Base-by-base conservation (phyloP, 345 rosid species). In the Psidium friedrichsthalianum region DNA sequence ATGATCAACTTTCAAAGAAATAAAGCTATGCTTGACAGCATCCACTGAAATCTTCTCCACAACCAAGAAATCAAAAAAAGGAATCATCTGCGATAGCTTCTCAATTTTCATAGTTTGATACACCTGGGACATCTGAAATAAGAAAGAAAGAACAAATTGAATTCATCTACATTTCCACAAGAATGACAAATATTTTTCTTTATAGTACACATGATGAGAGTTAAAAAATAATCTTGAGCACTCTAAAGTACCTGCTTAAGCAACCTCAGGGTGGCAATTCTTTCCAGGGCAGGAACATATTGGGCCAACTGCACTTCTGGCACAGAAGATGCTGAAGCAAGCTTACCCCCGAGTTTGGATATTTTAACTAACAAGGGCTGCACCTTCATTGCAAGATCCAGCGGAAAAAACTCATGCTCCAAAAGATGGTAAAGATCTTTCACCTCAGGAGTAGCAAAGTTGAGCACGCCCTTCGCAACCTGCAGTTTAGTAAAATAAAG, bases 381-480 rank as follows among this genome's bases (percentile, higher is more conserved):
- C 76, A 92, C 90, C 91, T 93, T 98, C 44, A 93, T 89, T 14
- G 96, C 95, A 85, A 95, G 95, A 91, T 96, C 99, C 47, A 96
- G 88, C 16, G 99, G 98, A 57, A 93, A 92, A 90, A 94, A 95
- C 76, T 96, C 99, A 83, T 95, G 95, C 92, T 98, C 99, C 85
- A 98, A 87, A 85, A 96, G 91, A 92, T 94, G 92, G 90, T 94
- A 96, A 57, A 98, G 95, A 88, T 98, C 99, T 88, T 98, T 98
- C 49, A 95, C 99, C 89, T 98, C 99, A 89, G 93, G 99, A n/a
- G 93, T 93, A 6, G 94, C 99, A 93, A 98, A 98, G 89, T 95
- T 94, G 88, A 96, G 86, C 27, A 96, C 98, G 85, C 99, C 99
- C 88, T 93, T 96, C 42, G 95, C 90, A 25, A 94, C 97, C 99